Base-by-base conservation (phyloP, 1,284 basidiomycete genomes). In the Stereum hirsutum region DNA sequence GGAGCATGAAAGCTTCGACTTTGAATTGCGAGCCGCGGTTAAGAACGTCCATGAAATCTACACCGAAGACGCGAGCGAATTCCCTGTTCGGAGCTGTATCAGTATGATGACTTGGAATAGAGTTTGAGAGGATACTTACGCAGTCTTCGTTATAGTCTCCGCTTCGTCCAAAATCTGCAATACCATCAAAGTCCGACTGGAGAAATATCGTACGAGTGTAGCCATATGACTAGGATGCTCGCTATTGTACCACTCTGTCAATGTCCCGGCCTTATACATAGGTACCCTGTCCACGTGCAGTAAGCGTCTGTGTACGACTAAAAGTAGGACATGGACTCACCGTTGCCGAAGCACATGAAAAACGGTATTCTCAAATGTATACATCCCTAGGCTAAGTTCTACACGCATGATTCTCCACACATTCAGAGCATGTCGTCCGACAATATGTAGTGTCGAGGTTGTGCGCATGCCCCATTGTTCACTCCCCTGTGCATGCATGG, bases 1-100 rank as follows among this genome's bases (percentile, higher is more conserved):
- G 81, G 60, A 96, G 92, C 83, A 99, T 86, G 65, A 99, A 95
- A 0, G 92, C 93, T 66, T 99, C 95, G 17, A 99, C 95, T 65
- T 98, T 98, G 72, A 92, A 98, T 55, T 99, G 95, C 2, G 91
- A 95, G 1, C 95, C 95, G 25, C 96, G 79, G 51, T 81, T 92
- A 46, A 97, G 78, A 34, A 98, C 94, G 0, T 93, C 96, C 57
- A 87, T 90, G 60, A 98, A 98, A 63, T 99, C 95, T 39, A 99
- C 85, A 0, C 95, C 95, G 53, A 97, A 97, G 11, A 98, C 89
- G 11, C 95, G 80, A 15, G 95, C 93, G 54, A 97, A 97, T 61
- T 99, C 95, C 4, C 92, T 94, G 54, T 6, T 26, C 15, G 4
- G 39, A 36, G 3, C 26, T 7, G 19, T 17, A 41, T 36, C 23